Percentiles rank a stretch among this genome's conserved stretches.
Evolutionary conservation across 495 filamentous ascomycete species (phyloP).

Genomic region (Tuber umbilicatum): DNA sequence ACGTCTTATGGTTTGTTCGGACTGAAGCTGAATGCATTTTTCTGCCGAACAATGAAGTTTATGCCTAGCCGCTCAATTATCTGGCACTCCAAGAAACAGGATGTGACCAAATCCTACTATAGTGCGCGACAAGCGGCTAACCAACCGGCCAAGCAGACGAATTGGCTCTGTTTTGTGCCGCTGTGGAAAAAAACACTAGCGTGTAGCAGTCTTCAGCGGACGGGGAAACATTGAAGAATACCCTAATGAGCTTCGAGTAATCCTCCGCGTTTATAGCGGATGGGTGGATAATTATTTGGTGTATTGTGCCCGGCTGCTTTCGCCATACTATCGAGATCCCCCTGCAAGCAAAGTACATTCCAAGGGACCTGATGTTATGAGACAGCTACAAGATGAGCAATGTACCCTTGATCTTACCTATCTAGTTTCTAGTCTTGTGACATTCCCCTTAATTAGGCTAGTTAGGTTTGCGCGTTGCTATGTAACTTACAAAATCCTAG

Average conservation of each 20-base stretch:
- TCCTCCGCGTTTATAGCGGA: slow-evolving; percentile 81
- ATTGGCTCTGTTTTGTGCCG: slow-evolving; percentile 83
- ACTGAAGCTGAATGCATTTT: slow-evolving; percentile 95
- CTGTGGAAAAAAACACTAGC: slow-evolving; percentile 62
- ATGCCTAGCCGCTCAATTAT: slow-evolving; percentile 80
- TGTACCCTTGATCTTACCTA: slow-evolving; percentile 67
- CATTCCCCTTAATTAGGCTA: too few relatives aligned
- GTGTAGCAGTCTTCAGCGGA: too few relatives aligned
- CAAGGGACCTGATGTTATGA: slow-evolving; percentile 87
- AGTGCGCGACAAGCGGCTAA: slow-evolving; percentile 75
- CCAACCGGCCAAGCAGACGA: slow-evolving; percentile 78
- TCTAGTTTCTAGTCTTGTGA: too few relatives aligned
- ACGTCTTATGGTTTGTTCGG: slow-evolving; percentile 78
- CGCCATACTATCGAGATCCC: slow-evolving; percentile 70
- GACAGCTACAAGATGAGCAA: slow-evolving; percentile 81
- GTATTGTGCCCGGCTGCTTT: slow-evolving; percentile 71
- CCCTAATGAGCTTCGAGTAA: slow-evolving; percentile 50
- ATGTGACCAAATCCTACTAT: slow-evolving; percentile 82
- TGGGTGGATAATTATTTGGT: slow-evolving; percentile 79
- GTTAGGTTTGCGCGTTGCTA: too few relatives aligned
- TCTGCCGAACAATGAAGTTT: slow-evolving; percentile 88
- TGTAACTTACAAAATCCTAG: too few relatives aligned
- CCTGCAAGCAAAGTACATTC: slow-evolving; percentile 87
- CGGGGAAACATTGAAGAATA: too few relatives aligned
- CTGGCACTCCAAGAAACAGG: slow-evolving; percentile 87